phyloP scores from a whole-genome alignment of 1,284 basidiomycete species.

The Irpex sp. region DNA sequence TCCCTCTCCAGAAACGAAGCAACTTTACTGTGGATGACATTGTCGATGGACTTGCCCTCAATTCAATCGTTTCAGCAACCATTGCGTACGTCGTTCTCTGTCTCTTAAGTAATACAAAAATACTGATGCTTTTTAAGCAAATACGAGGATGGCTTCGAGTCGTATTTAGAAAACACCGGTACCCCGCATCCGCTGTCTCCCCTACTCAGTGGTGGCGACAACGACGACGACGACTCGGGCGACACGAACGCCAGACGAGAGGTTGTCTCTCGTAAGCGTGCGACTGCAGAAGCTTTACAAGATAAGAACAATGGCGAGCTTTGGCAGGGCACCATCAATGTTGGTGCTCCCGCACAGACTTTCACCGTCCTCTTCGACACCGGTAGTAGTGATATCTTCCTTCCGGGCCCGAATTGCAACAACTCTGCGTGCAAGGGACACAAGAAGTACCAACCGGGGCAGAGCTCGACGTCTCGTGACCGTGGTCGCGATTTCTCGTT shows the following conservation, averaged over 20 bases:
- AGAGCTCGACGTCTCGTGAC: conserved; percentile 26
- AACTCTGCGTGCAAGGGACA: conserved; percentile 31
- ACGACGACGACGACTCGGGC: background rate
- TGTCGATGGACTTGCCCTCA: background rate
- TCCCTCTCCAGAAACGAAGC: conserved; percentile 7
- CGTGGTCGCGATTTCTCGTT: conserved; percentile 20
- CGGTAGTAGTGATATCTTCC: conserved; percentile 37
- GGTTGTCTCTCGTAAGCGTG: background rate
- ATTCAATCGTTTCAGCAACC: background rate
- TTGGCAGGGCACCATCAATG: conserved; percentile 37
- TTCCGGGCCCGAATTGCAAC: conserved; percentile 34
- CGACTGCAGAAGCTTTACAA: conserved; percentile 4
- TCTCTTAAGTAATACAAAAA: background rate
- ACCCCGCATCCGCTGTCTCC: background rate
- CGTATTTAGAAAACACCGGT: conserved; percentile 11
- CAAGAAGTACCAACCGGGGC: conserved; percentile 26
- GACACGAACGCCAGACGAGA: background rate
- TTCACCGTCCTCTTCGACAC: conserved; percentile 20
- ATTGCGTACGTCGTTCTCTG: conserved; percentile 1
- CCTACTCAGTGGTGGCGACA: background rate
- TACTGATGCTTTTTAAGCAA: conserved; percentile 6
- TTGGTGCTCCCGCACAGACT: conserved; percentile 35
- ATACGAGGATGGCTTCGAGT: conserved; percentile 9
- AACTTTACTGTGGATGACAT: background rate
- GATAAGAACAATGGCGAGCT: conserved; percentile 26